phyloP scores from a whole-genome alignment of 257 asterid genomes.

The Penstemon barbatus region DNA sequence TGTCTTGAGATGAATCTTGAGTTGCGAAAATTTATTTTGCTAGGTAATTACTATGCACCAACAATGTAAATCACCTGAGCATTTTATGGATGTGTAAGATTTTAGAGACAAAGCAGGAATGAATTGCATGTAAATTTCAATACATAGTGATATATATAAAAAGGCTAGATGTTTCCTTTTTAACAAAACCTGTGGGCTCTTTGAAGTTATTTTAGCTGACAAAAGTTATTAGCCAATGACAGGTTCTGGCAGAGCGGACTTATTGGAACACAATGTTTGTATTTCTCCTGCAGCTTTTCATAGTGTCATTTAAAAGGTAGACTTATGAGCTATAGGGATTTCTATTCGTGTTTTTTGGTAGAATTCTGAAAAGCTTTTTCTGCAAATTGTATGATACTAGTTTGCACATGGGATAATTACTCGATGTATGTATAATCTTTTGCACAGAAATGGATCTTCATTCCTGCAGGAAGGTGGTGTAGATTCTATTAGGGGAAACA shows the following conservation, averaged over 20 bases:
- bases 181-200: constrained; percentile 15
- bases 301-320: constrained; percentile 54
- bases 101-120: not conserved
- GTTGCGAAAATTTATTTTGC: not conserved
- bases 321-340: constrained; percentile 9
- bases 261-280: constrained; percentile 45
- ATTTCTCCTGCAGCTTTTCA: constrained; percentile 45
- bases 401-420: constrained; percentile 18
- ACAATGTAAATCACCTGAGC: not conserved
- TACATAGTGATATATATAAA: constrained; percentile 16
- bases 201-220: constrained; percentile 13
- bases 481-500: constrained; percentile 47
- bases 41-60: not conserved
- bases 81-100: not conserved
- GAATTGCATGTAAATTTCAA: not conserved
- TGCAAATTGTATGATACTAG: constrained; percentile 18
- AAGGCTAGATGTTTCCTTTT: not conserved
- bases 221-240: constrained; percentile 31
- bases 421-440: constrained; percentile 44
- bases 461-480: constrained; percentile 52
- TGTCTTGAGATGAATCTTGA: not conserved
- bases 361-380: constrained; percentile 23
- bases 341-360: not conserved
- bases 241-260: constrained; percentile 84
- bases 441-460: constrained; percentile 60